phyloP scores from a whole-genome alignment of 2,329 filamentous ascomycete genomes.

The Talaromyces sp. region DNA sequence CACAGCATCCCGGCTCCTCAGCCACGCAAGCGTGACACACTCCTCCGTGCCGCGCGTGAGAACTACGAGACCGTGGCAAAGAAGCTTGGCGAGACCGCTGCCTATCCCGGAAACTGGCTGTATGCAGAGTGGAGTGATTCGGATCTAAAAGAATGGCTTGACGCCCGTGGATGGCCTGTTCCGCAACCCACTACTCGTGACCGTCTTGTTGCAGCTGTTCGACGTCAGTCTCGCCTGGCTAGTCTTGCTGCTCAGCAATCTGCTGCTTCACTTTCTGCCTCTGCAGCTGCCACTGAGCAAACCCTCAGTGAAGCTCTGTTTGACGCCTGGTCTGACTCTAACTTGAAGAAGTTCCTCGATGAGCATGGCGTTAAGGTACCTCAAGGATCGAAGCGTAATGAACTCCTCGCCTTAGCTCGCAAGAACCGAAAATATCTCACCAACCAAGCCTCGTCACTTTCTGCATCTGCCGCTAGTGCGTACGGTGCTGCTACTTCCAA shows the following conservation, averaged over 20 bases:
- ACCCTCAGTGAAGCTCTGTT: constrained; percentile 79
- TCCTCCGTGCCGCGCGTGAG: constrained; percentile 72
- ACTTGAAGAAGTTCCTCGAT: constrained; percentile 90
- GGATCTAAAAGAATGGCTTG: constrained; percentile 89
- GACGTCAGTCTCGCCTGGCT: constrained; percentile 82
- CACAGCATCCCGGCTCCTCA: constrained; percentile 83
- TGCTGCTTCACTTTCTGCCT: constrained; percentile 59
- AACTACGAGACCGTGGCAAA: constrained; percentile 78
- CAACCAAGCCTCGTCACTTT: constrained; percentile 47
- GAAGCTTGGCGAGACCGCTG: constrained; percentile 68
- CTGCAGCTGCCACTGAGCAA: constrained; percentile 66
- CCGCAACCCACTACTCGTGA: constrained; percentile 83
- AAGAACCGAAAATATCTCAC: constrained; percentile 70
- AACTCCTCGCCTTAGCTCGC: constrained; percentile 82
- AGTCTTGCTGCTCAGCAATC: constrained; percentile 64
- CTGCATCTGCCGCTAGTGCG: constrained; percentile 41
- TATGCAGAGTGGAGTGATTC: constrained; percentile 90
- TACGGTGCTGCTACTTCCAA: constrained; percentile 70
- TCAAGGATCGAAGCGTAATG: constrained; percentile 85
- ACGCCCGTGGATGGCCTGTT: constrained; percentile 77
- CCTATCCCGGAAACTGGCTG: constrained; percentile 95
- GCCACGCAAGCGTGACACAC: constrained; percentile 76
- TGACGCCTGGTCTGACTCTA: constrained; percentile 81
- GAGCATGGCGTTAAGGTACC: constrained; percentile 86
- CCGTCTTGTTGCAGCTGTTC: constrained; percentile 81